These are phyloP conservation scores for Hymenotorrendiella dingleyae DNA, from an alignment of 2,329 filamentous ascomycete species.

Conservation along the genomic window DNA sequence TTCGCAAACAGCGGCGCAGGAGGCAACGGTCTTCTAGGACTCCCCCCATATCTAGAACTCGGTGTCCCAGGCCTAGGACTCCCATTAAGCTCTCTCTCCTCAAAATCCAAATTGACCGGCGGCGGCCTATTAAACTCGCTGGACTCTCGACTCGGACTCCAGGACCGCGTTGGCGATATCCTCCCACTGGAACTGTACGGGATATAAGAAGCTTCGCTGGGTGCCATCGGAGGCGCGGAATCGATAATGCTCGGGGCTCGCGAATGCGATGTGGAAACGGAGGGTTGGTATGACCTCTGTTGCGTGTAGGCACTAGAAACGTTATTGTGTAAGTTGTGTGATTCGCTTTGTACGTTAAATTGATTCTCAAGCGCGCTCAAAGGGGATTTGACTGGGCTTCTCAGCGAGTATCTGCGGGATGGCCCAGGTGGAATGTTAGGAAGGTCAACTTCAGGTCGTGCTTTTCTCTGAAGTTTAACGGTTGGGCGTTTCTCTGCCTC, in stretches of 20 bases:
- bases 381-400: constrained; percentile 33
- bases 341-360: constrained; percentile 21
- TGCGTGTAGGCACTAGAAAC: constrained; percentile 25
- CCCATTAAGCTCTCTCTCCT: constrained; percentile 83
- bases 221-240: constrained; percentile 55
- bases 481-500: constrained; percentile 34
- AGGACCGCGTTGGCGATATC: constrained; percentile 51
- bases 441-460: constrained; percentile 30
- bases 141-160: constrained; percentile 47
- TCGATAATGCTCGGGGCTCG: constrained; percentile 46
- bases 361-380: constrained; percentile 12
- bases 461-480: constrained; percentile 31
- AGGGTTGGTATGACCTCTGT: constrained; percentile 43
- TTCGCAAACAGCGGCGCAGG: constrained; percentile 78
- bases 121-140: constrained; percentile 61
- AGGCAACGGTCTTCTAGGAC: constrained; percentile 78
- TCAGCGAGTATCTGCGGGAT: constrained; percentile 36
- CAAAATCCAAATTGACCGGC: constrained; percentile 68
- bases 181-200: constrained; percentile 46
- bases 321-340: constrained; percentile 27
- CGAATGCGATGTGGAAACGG: constrained; percentile 39
- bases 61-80: constrained; percentile 86
- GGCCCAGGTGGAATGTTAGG: constrained; percentile 47
- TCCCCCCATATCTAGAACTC: constrained; percentile 81
- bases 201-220: constrained; percentile 58